Percentiles rank a stretch among this genome's conserved stretches.
Conservation (phyloP, 768 basidiomycete species). For the Boletus coccyginus region DNA sequence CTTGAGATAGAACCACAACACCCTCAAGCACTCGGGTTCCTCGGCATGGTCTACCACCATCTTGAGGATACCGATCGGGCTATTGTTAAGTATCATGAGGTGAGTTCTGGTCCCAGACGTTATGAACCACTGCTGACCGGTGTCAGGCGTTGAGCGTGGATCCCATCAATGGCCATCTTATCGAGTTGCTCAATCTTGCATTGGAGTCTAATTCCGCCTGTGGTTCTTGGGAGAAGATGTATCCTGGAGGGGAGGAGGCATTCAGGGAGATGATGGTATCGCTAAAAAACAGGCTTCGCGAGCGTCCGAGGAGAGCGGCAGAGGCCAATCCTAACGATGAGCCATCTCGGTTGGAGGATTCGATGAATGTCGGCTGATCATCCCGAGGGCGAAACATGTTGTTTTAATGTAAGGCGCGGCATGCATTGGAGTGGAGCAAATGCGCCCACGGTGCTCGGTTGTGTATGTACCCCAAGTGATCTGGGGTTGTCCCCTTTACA, state of each 20-base stretch:
- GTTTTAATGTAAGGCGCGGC: constrained; percentile 22
- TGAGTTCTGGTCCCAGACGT: constrained; percentile 32
- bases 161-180: constrained; percentile 76
- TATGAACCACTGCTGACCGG: background rate
- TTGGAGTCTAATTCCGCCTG: constrained; percentile 51
- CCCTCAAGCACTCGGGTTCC: constrained; percentile 75
- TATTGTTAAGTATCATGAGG: constrained; percentile 92
- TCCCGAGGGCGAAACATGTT: constrained; percentile 16
- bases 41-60: constrained; percentile 87
- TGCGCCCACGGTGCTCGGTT: constrained; percentile 22
- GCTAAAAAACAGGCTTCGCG: constrained; percentile 29
- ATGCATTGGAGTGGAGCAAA: constrained; percentile 23
- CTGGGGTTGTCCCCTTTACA: constrained; percentile 26
- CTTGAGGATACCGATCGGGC: constrained; percentile 71
- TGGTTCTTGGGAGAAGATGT: constrained; percentile 32
- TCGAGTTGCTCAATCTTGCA: constrained; percentile 80
- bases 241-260: constrained; percentile 34
- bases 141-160: constrained; percentile 72
- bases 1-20: constrained; percentile 86
- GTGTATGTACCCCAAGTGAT: constrained; percentile 19
- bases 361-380: constrained; percentile 32
- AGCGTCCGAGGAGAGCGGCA: constrained; percentile 20
- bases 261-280: constrained; percentile 33
- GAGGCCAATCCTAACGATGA: constrained; percentile 16
- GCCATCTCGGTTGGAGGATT: constrained; percentile 23